A percentile compares a stretch with the other conserved stretches of the same genome.
Evolutionary conservation across 495 filamentous ascomycete genomes (phyloP).

Genomic region (Hypoxylon lienhwacheense): DNA sequence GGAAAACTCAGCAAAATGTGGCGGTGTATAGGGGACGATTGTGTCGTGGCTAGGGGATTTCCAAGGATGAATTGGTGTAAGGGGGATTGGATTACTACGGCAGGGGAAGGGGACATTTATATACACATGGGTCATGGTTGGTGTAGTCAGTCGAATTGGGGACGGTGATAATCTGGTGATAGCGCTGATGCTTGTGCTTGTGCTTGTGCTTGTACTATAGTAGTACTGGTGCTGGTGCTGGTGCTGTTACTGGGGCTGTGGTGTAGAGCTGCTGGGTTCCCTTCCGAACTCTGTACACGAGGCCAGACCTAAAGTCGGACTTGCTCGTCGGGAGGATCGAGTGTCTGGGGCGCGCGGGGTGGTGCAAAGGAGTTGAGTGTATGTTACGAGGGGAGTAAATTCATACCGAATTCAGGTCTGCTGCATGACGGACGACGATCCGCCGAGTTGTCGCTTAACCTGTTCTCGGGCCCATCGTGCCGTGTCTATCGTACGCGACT

Average conservation of each 20-base stretch:
- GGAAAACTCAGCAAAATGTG: constrained; percentile 41
- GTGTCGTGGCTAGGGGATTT: constrained; percentile 18
- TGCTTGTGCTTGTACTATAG: too few relatives aligned
- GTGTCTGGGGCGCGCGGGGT: constrained; percentile 32
- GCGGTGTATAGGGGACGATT: constrained; percentile 26
- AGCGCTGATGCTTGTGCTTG: too few relatives aligned
- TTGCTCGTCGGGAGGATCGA: constrained; percentile 36
- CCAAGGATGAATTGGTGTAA: constrained; percentile 13
- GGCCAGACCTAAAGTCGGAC: constrained; percentile 31
- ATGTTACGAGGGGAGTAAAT: too few relatives aligned
- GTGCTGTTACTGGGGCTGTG: constrained; percentile 5
- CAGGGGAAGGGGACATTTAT: constrained; percentile 30
- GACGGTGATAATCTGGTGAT: constrained; percentile 2
- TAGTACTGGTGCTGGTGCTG: constrained; percentile 5
- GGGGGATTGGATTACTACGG: constrained; percentile 37
- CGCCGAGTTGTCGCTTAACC: constrained; percentile 84
- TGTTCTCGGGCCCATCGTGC: constrained; percentile 97
- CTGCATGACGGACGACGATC: constrained; percentile 50
- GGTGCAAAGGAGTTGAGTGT: constrained; percentile 1
- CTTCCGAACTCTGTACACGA: constrained; percentile 39
- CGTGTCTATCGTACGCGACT: constrained; percentile 81
- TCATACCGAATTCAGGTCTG: constrained; percentile 48
- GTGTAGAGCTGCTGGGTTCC: constrained; percentile 35
- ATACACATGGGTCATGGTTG: constrained; percentile 35
- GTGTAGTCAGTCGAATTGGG: constrained; percentile 6